Evolutionary conservation across 176 grass and related monocot species (phyloP).

Genomic region (Avena eriantha): DNA sequence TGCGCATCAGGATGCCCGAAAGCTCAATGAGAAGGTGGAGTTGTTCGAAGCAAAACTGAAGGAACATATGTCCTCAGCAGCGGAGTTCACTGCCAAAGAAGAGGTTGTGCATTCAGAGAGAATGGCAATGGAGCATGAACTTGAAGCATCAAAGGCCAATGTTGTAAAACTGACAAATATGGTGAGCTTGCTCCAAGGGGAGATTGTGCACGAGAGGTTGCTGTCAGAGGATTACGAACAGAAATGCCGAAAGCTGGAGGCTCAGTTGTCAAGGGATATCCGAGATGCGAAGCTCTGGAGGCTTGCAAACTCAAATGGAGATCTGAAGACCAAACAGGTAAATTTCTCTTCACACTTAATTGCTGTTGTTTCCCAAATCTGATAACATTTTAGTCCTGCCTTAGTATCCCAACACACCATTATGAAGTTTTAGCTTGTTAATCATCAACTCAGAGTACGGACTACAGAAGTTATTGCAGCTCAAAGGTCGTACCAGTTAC

Average conservation of each 20-base stretch:
- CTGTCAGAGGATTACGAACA: constrained; percentile 61
- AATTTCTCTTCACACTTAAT: constrained; percentile 13
- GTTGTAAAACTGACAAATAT: constrained; percentile 62
- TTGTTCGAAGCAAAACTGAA: constrained; percentile 60
- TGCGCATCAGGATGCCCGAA: constrained; percentile 44
- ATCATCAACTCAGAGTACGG: not conserved
- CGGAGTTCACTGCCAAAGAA: constrained; percentile 57
- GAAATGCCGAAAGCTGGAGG: constrained; percentile 71
- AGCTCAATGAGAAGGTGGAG: constrained; percentile 55
- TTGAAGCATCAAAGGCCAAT: constrained; percentile 58
- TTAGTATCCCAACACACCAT: not conserved
- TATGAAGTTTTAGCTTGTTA: not conserved
- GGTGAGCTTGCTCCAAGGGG: constrained; percentile 65
- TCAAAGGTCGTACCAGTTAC: constrained; percentile 2
- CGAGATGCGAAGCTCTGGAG: constrained; percentile 59
- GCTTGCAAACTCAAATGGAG: constrained; percentile 59
- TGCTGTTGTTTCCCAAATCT: not conserved
- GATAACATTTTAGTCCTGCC: constrained; percentile 19
- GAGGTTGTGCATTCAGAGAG: constrained; percentile 61
- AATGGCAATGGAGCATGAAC: constrained; percentile 54
- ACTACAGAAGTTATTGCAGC: not conserved
- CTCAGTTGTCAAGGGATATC: constrained; percentile 58
- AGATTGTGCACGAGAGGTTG: constrained; percentile 66
- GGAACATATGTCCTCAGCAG: constrained; percentile 52
- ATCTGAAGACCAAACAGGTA: constrained; percentile 90